phyloP scores from a whole-genome alignment of 2,329 filamentous ascomycete species.

The Hymenoscyphus scutula region DNA sequence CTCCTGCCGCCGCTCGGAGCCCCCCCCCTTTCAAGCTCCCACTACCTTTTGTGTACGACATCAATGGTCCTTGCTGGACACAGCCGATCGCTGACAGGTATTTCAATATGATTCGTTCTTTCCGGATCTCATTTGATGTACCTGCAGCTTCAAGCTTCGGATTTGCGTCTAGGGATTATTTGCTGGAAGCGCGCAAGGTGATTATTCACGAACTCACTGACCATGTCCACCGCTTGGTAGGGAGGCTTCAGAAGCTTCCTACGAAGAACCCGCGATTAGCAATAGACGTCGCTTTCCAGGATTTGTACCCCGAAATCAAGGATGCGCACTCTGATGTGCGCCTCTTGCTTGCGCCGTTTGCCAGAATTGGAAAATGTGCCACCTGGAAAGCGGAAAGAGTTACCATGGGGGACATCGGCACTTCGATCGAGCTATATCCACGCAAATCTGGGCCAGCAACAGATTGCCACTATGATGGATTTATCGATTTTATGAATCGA shows the following conservation, averaged over 20 bases:
- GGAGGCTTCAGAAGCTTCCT: constrained; percentile 11
- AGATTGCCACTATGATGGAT: not conserved
- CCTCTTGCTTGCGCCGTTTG: constrained; percentile 12
- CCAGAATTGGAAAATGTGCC: constrained; percentile 5
- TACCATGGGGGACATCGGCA: not conserved
- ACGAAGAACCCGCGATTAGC: not conserved
- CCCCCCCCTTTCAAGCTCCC: not conserved
- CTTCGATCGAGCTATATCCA: not conserved
- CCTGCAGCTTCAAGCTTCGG: not conserved
- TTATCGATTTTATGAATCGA: constrained; percentile 9
- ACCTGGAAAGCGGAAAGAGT: not conserved
- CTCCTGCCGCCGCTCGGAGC: not conserved
- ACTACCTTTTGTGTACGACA: not conserved
- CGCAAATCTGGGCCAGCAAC: not conserved
- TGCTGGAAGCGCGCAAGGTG: not conserved
- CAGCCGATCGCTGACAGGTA: constrained; percentile 11
- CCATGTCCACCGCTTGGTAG: constrained; percentile 22
- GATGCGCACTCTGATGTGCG: not conserved
- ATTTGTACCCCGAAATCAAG: not conserved
- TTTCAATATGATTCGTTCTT: constrained; percentile 20
- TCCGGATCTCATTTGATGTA: constrained; percentile 14
- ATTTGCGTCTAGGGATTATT: not conserved
- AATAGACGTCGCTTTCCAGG: not conserved
- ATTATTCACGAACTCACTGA: constrained; percentile 21
- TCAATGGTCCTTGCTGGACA: constrained; percentile 12